Base-by-base conservation (phyloP, 176 grass and related monocot species). In the Tillandsia leiboldiana region DNA sequence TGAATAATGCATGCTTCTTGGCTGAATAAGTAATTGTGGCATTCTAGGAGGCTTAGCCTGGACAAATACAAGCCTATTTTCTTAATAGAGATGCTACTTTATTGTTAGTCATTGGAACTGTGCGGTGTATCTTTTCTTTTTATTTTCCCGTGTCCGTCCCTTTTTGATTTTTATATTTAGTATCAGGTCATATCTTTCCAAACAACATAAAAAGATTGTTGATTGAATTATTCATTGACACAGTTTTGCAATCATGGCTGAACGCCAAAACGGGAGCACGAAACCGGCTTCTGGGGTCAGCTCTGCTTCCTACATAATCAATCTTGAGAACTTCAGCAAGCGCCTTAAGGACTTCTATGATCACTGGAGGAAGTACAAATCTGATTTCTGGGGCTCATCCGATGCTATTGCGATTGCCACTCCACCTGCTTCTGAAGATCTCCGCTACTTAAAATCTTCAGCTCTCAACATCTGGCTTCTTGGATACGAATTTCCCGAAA, bases 401-500 rank as follows among this genome's bases (percentile, higher is more conserved):
- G 86, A 95, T 80, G 90, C 78, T 73, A 87, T 95, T 78, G 79
- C 81, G 47, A 80, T 95, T 64, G 81, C 81, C 54, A 95, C 83
- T 48, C 91, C 91, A 67, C 87, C 91, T 24, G 48, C 91, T 75
- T 95, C 86, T 72, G 91, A 90, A 70, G 81, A 95, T 79, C 79
- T 95, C 72, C 83, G 80, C 26, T 94, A 94, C 79, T 69, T 86
- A 53, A 95, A 95, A 67, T 95, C 90, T 26, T 89, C 86, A 61
- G 83, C 90, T 63, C 53, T 95, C 62, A 79, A 95, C 61, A 84
- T 87, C 68, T 95, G 90, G 90, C 73, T 94, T 47, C 77, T 94
- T 64, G 90, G 90, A 71, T 93, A 93, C 75, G 90, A 95, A 83
- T 95, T 95, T 69, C 86, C 90, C n/a, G 86, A 95, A 77, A 95